Conservation (phyloP, 2,329 filamentous ascomycete species). For the Diatrype stigma region DNA sequence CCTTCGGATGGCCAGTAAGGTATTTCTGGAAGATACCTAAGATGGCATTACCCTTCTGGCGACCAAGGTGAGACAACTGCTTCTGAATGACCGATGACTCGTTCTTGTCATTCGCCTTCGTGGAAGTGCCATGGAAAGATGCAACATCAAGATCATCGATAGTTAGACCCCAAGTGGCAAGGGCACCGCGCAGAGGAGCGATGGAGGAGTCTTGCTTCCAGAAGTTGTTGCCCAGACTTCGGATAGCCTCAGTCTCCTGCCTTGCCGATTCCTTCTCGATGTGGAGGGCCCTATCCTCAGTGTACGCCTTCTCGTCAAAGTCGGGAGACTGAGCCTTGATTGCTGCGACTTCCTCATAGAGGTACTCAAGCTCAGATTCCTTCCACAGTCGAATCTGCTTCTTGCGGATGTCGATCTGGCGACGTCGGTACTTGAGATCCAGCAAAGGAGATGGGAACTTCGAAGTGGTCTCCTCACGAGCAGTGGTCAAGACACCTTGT, state of each 20-base stretch:
- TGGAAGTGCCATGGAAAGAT: slow-evolving; percentile 98
- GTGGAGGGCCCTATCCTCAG: slow-evolving; percentile 77
- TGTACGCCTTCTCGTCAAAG: slow-evolving; percentile 80
- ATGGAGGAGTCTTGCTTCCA: slow-evolving; percentile 96
- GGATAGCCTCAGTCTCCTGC: slow-evolving; percentile 89
- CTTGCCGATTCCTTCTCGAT: slow-evolving; percentile 84
- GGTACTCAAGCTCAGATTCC: slow-evolving; percentile 86
- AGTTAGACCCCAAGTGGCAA: slow-evolving; percentile 96
- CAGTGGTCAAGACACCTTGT: slow-evolving; percentile 93
- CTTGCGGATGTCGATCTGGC: slow-evolving; percentile 90
- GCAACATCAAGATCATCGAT: slow-evolving; percentile 93
- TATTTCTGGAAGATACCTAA: slow-evolving; percentile 99
- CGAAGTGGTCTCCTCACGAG: slow-evolving; percentile 74
- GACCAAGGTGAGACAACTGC: slow-evolving; percentile 90
- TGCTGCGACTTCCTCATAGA: slow-evolving; percentile 87
- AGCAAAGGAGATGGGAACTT: slow-evolving; percentile 94
- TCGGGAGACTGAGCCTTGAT: slow-evolving; percentile 76
- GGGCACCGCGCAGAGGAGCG: slow-evolving; percentile 88
- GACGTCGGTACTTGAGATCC: slow-evolving; percentile 94
- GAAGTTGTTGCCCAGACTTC: slow-evolving; percentile 95
- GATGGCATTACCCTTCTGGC: slow-evolving; percentile 93
- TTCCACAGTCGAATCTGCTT: slow-evolving; percentile 96
- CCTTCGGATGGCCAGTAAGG: slow-evolving; percentile 97
- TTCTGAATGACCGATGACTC: slow-evolving; percentile 97
- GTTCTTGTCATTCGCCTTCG: slow-evolving; percentile 99